These are phyloP conservation scores for Myriosclerotinia curreyana DNA, from an alignment of 2,329 filamentous ascomycete genomes.

Conservation along the genomic window DNA sequence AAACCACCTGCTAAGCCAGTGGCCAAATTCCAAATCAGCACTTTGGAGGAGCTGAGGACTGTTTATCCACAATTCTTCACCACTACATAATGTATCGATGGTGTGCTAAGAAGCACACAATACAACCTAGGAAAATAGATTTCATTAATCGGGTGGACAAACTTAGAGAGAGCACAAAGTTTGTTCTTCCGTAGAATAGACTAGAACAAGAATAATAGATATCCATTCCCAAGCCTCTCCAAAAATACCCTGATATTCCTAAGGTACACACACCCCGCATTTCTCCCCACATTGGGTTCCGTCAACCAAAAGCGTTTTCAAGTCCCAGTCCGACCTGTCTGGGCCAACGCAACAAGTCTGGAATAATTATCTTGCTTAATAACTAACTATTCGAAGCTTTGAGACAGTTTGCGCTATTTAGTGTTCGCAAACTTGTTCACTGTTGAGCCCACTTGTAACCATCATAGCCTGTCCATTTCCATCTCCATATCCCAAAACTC, in stretches of 20 bases:
- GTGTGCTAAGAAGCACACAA: slow-evolving; percentile 2
- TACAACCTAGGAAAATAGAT: slow-evolving; percentile 4
- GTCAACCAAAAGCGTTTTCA: slow-evolving; percentile 84
- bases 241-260: neutral
- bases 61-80: slow-evolving; percentile 88
- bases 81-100: slow-evolving; percentile 29
- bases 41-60: slow-evolving; percentile 69
- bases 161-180: neutral
- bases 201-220: slow-evolving; percentile 4
- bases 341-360: neutral
- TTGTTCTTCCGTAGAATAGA: slow-evolving; percentile 12
- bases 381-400: neutral
- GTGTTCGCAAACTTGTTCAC: neutral
- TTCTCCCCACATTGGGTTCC: slow-evolving; percentile 60
- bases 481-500: neutral
- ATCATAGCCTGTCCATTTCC: neutral
- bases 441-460: neutral
- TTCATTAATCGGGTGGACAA: neutral
- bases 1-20: slow-evolving; percentile 60
- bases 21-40: slow-evolving; percentile 70
- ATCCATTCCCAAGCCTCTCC: neutral
- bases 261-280: neutral
- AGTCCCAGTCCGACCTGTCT: slow-evolving; percentile 73
- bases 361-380: slow-evolving; percentile 1
- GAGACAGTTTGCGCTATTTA: neutral